These are phyloP conservation scores for Darksidea phi DNA, from an alignment of 495 filamentous ascomycete genomes.

Conservation along the genomic window DNA sequence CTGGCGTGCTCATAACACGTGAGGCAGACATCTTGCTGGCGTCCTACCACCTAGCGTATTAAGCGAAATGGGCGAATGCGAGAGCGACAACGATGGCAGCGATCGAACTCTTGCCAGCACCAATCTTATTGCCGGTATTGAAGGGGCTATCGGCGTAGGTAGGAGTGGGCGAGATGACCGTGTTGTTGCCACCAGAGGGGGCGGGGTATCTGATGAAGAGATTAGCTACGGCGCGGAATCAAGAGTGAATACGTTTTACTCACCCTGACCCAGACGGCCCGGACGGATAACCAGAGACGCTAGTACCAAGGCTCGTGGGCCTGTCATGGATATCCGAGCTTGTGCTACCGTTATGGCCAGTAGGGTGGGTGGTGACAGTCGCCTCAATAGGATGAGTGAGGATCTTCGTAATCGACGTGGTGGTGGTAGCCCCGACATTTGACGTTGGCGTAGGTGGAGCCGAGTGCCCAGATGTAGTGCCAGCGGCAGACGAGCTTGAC, in stretches of 20 bases:
- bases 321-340: not conserved
- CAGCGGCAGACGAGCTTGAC: not conserved
- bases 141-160: not conserved
- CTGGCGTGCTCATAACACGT: not conserved
- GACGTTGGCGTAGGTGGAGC: too few species aligned
- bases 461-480: not conserved
- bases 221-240: not conserved
- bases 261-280: slow-evolving; percentile 22
- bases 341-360: not conserved
- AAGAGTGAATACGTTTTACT: not conserved
- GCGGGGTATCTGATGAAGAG: not conserved
- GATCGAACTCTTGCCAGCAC: slow-evolving; percentile 6
- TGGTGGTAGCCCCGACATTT: not conserved
- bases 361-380: not conserved
- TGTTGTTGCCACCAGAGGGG: not conserved
- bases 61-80: slow-evolving; percentile 9
- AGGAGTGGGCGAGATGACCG: slow-evolving; percentile 2
- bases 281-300: slow-evolving; percentile 9
- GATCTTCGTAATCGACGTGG: not conserved
- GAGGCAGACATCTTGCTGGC: not conserved
- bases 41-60: not conserved
- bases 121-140: slow-evolving; percentile 3
- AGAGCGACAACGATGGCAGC: slow-evolving; percentile 18
- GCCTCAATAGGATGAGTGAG: not conserved
- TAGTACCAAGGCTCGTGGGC: slow-evolving; percentile 6